Percentiles rank a stretch among this genome's conserved stretches.
Evolutionary conservation across 257 asterid genomes (phyloP).

Genomic region (Nicotiana otophora): DNA sequence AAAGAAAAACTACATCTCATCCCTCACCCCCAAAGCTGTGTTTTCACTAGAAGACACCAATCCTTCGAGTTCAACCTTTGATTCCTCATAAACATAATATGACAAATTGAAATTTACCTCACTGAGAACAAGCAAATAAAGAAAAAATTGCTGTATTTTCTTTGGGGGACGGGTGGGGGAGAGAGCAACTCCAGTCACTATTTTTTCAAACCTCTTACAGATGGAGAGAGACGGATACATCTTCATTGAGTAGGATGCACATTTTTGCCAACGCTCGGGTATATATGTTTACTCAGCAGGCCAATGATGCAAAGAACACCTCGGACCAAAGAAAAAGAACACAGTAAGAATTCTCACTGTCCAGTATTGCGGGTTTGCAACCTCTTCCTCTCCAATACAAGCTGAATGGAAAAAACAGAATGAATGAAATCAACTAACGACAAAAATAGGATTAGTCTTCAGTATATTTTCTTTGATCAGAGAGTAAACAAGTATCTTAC

Average conservation of each 20-base stretch:
- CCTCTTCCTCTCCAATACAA: constrained; percentile 53
- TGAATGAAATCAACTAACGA: not conserved
- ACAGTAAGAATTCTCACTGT: constrained; percentile 5
- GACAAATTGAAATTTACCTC: not conserved
- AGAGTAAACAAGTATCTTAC: constrained; percentile 30
- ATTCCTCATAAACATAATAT: not conserved
- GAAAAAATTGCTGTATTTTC: not conserved
- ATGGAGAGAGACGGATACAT: not conserved
- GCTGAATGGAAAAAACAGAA: constrained; percentile 27
- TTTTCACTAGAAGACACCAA: not conserved
- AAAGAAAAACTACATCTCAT: not conserved
- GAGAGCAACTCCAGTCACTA: not conserved
- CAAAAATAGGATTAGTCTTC: not conserved
- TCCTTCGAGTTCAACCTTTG: not conserved
- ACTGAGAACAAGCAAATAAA: not conserved
- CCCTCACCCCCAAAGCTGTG: not conserved
- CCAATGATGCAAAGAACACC: not conserved
- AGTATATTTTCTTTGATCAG: not conserved
- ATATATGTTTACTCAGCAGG: not conserved
- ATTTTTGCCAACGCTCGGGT: not conserved
- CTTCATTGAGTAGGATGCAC: not conserved
- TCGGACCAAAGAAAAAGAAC: not conserved
- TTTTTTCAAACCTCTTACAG: not conserved
- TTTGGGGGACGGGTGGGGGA: not conserved
- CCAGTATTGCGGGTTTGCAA: constrained; percentile 27